These are phyloP conservation scores for Litsea cubeba DNA, from an alignment of 164 flowering plant genomes.

Conservation along the genomic window DNA sequence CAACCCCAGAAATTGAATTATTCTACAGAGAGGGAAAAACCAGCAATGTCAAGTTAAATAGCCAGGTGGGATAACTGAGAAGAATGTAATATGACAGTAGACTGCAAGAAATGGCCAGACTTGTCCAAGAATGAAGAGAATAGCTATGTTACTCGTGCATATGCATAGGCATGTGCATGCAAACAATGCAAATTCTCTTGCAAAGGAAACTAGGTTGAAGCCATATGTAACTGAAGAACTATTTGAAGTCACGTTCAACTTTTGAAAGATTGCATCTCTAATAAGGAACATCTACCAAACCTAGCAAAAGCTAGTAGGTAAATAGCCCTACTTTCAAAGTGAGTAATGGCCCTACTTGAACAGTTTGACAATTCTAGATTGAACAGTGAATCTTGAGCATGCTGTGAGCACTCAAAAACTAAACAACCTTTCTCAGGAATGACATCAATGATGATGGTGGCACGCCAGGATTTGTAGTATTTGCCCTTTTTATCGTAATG, in stretches of 20 bases:
- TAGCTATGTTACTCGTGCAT: too few relatives aligned
- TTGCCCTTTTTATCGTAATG: constrained; percentile 48
- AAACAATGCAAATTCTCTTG: too few relatives aligned
- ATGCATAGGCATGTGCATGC: too few relatives aligned
- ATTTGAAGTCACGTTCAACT: too few relatives aligned
- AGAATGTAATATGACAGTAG: too few relatives aligned
- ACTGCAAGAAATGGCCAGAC: too few relatives aligned
- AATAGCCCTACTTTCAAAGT: neutral
- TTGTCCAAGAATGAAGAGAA: too few relatives aligned
- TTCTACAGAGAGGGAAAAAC: constrained; percentile 20
- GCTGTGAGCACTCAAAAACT: neutral
- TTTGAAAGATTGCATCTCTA: neutral
- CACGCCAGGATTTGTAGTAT: constrained; percentile 77
- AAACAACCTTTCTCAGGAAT: constrained; percentile 63
- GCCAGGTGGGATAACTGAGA: neutral
- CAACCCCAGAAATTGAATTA: constrained; percentile 60
- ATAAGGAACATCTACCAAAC: neutral
- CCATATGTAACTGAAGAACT: too few relatives aligned
- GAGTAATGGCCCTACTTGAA: neutral
- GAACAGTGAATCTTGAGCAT: neutral
- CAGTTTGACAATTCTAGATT: too few relatives aligned
- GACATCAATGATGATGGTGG: constrained; percentile 97
- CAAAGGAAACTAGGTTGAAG: too few relatives aligned
- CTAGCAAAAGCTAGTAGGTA: neutral
- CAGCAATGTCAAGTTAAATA: neutral